Evolutionary conservation across 225 moss, liverwort and hornwort species (phyloP).

Genomic region (Pleurozium schreberi): DNA sequence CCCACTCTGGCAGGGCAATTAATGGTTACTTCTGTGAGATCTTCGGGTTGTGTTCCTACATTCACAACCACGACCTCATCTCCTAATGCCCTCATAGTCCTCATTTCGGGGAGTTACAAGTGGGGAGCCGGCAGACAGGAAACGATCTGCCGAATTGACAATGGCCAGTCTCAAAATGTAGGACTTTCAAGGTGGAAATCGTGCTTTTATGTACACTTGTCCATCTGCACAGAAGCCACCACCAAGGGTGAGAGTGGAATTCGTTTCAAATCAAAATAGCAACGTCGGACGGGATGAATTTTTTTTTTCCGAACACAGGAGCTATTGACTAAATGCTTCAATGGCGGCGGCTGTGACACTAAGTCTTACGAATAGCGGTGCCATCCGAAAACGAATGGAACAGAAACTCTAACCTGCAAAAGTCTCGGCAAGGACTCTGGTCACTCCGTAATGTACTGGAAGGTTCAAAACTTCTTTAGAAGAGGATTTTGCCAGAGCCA

Average conservation of each 20-base stretch:
- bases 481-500: not conserved
- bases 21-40: conserved; percentile 61
- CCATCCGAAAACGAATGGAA: not conserved
- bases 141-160: not conserved
- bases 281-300: not conserved
- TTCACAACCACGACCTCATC: conserved; percentile 65
- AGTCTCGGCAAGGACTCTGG: not conserved
- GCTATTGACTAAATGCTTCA: not conserved
- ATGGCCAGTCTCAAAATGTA: not conserved
- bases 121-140: not conserved
- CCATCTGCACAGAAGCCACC: conserved; percentile 10
- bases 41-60: conserved; percentile 39
- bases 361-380: not conserved
- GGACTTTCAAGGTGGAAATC: not conserved
- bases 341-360: not conserved
- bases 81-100: conserved; percentile 19
- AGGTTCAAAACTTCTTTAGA: not conserved
- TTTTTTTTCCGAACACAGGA: not conserved
- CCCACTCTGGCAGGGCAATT: conserved; percentile 78
- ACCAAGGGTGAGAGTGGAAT: not conserved
- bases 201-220: not conserved
- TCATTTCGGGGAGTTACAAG: not conserved
- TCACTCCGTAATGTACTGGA: not conserved
- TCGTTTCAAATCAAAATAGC: not conserved
- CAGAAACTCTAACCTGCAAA: not conserved